phyloP scores from a whole-genome alignment of 1,284 basidiomycete species.

The Salmacisia buchloeana region DNA sequence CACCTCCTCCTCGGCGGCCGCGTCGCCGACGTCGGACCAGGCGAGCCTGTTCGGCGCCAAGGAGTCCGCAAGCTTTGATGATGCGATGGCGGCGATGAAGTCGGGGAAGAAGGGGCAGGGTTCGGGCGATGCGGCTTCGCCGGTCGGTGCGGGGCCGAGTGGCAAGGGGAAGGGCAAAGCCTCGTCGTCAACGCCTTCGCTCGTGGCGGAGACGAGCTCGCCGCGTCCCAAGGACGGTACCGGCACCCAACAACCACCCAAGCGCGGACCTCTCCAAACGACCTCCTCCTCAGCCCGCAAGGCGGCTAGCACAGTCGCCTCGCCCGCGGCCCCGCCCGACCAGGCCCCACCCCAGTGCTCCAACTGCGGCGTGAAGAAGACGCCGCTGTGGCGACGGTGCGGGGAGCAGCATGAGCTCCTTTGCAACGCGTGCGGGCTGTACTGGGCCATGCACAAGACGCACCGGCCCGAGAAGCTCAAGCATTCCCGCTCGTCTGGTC shows the following conservation, averaged over 20 bases:
- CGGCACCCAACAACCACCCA: no score
- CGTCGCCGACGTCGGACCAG: no score
- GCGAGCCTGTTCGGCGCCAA: no score
- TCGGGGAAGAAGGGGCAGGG: background rate
- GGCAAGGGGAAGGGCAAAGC: background rate
- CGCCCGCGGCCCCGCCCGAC: background rate
- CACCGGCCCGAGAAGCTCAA: slow-evolving; percentile 40
- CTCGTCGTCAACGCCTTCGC: background rate
- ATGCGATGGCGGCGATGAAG: background rate
- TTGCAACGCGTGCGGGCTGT: slow-evolving; percentile 48
- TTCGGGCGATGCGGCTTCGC: background rate
- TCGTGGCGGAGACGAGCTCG: background rate
- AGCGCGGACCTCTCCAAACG: background rate
- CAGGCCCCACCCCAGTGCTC: slow-evolving; percentile 30
- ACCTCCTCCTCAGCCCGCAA: background rate
- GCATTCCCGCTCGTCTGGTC: slow-evolving; percentile 17
- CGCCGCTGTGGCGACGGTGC: slow-evolving; percentile 44
- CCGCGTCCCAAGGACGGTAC: background rate
- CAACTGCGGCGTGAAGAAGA: slow-evolving; percentile 44
- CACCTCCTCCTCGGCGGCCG: no score
- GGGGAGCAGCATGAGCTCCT: slow-evolving; percentile 35
- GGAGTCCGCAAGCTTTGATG: no score
- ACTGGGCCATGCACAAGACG: slow-evolving; percentile 45
- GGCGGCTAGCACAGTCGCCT: slow-evolving; percentile 1
- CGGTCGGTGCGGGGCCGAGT: background rate